These are phyloP conservation scores for Penicillium janthinellum DNA, from an alignment of 2,329 filamentous ascomycete genomes.

Conservation along the genomic window DNA sequence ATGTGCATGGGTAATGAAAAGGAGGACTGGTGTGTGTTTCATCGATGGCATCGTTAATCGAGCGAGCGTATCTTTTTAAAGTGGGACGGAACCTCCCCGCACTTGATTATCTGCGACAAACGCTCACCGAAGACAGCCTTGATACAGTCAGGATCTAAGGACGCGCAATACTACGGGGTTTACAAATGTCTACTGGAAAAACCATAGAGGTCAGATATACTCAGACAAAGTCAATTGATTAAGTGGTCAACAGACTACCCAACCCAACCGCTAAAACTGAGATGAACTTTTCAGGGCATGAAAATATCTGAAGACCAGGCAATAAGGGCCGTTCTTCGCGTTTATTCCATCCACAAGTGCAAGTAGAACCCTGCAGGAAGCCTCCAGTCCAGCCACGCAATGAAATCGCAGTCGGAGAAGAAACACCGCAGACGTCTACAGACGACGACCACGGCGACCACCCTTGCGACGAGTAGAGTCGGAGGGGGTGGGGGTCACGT, in stretches of 20 bases:
- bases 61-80: slow-evolving; percentile 11
- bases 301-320: slow-evolving; percentile 55
- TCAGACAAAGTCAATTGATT: slow-evolving; percentile 29
- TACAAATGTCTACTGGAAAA: background rate
- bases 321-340: slow-evolving; percentile 55
- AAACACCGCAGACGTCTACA: slow-evolving; percentile 64
- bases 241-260: slow-evolving; percentile 26
- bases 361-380: slow-evolving; percentile 37
- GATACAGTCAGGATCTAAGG: no score
- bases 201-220: slow-evolving; percentile 2
- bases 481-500: slow-evolving; percentile 98
- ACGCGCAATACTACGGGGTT: background rate
- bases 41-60: background rate
- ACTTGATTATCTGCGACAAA: background rate
- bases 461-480: slow-evolving; percentile 99
- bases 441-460: slow-evolving; percentile 99
- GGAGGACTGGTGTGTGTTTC: background rate
- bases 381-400: slow-evolving; percentile 38
- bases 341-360: slow-evolving; percentile 53
- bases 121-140: no score
- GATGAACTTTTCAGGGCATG: slow-evolving; percentile 37
- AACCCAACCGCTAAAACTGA: slow-evolving; percentile 28
- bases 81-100: slow-evolving; percentile 16
- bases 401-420: slow-evolving; percentile 30
- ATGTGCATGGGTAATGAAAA: background rate